A percentile compares a stretch with the other conserved stretches of the same genome.
phyloP scores from a whole-genome alignment of 257 asterid genomes.

The Fraxinus excelsior region DNA sequence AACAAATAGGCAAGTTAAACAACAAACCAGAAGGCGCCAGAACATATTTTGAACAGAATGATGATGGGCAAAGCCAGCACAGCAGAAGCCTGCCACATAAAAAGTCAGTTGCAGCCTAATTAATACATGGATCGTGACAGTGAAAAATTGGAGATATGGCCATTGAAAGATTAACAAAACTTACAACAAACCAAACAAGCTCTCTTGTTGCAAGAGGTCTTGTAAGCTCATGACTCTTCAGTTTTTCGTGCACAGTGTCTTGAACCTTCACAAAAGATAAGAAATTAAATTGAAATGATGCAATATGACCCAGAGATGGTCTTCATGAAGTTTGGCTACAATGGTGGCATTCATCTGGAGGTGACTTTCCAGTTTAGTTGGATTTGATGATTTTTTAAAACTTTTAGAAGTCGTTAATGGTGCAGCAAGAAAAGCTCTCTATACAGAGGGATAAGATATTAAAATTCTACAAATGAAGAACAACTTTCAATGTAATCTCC shows the following conservation, averaged over 20 bases:
- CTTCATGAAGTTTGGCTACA: background rate
- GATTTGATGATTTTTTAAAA: background rate
- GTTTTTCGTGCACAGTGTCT: slow-evolving; percentile 59
- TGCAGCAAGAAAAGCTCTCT: background rate
- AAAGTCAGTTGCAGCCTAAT: slow-evolving; percentile 18
- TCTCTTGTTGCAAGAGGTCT: slow-evolving; percentile 76
- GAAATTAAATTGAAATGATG: slow-evolving; percentile 10
- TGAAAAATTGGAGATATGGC: slow-evolving; percentile 8
- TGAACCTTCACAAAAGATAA: slow-evolving; percentile 57
- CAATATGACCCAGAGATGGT: background rate
- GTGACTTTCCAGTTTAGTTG: background rate
- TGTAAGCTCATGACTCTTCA: slow-evolving; percentile 75
- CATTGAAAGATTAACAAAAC: slow-evolving; percentile 27
- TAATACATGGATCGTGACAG: background rate
- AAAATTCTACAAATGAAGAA: background rate
- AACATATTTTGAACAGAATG: slow-evolving; percentile 37
- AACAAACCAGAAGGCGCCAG: slow-evolving; percentile 49
- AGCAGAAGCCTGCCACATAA: slow-evolving; percentile 49
- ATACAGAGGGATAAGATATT: background rate
- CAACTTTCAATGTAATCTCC: background rate
- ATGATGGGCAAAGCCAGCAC: slow-evolving; percentile 49
- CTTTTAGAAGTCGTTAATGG: background rate
- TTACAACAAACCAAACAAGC: slow-evolving; percentile 82
- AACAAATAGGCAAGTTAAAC: slow-evolving; percentile 16
- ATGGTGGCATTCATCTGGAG: background rate